These are phyloP conservation scores for Trichoderma cornu-damae DNA, from an alignment of 2,329 filamentous ascomycete genomes.

Conservation along the genomic window DNA sequence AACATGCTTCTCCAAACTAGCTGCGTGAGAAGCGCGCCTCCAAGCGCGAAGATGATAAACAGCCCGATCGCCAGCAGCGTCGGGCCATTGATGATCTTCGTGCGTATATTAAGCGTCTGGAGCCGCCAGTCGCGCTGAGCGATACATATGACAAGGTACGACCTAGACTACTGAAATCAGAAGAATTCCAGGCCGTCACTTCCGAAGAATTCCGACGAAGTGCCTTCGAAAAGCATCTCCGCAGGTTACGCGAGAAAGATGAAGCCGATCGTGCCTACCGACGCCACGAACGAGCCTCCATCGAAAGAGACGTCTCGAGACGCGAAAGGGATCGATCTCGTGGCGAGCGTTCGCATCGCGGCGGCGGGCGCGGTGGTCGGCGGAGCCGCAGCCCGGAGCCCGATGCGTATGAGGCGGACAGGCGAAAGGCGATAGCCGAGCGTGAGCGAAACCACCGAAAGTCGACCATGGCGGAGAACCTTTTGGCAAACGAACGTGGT, in stretches of 20 bases:
- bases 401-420: slow-evolving; percentile 92
- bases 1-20: slow-evolving; percentile 33
- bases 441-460: slow-evolving; percentile 92
- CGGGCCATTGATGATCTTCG: slow-evolving; percentile 79
- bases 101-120: slow-evolving; percentile 80
- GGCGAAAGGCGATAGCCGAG: slow-evolving; percentile 87
- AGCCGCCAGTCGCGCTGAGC: slow-evolving; percentile 69
- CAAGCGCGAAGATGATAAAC: slow-evolving; percentile 77
- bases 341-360: slow-evolving; percentile 60
- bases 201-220: slow-evolving; percentile 76
- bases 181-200: slow-evolving; percentile 78
- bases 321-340: slow-evolving; percentile 55
- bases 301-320: slow-evolving; percentile 51
- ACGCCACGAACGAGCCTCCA: slow-evolving; percentile 52
- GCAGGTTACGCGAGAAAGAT: slow-evolving; percentile 85
- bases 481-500: slow-evolving; percentile 50
- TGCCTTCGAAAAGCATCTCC: slow-evolving; percentile 89
- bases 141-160: slow-evolving; percentile 90
- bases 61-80: slow-evolving; percentile 79
- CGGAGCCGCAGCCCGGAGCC: slow-evolving; percentile 84
- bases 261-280: slow-evolving; percentile 63
- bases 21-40: slow-evolving; percentile 81
- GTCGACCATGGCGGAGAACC: slow-evolving; percentile 61
- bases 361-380: slow-evolving; percentile 51
- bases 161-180: slow-evolving; percentile 69